A percentile compares a stretch with the other conserved stretches of the same genome.
Conservation (phyloP, 495 filamentous ascomycete species). For the Aspergillus steynii region DNA sequence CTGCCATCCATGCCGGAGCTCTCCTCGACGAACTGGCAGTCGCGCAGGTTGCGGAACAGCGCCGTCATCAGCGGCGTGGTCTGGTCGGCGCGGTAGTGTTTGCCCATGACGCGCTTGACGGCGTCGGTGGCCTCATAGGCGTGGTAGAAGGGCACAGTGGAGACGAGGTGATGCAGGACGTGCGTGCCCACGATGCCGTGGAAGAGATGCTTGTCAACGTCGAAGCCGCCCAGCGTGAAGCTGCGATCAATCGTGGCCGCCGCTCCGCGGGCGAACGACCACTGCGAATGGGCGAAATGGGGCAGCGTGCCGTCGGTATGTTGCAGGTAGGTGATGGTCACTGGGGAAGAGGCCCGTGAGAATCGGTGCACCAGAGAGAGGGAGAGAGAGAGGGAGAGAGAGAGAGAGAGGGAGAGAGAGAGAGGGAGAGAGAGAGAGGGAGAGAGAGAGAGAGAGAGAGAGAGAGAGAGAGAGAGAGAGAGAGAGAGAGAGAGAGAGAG, state of each 20-base stretch:
- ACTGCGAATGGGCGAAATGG: conserved; percentile 70
- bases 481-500: neutral
- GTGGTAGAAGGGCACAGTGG: conserved; percentile 13
- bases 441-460: neutral
- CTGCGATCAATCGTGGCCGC: conserved; percentile 85
- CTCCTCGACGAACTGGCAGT: neutral
- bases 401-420: neutral
- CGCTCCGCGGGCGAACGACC: conserved; percentile 81
- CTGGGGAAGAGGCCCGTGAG: conserved; percentile 29
- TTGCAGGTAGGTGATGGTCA: conserved; percentile 83
- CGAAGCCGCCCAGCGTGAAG: conserved; percentile 59
- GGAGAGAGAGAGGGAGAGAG: neutral
- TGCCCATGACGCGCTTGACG: neutral
- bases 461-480: no score
- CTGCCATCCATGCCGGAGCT: neutral
- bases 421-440: neutral
- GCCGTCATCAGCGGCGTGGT: neutral
- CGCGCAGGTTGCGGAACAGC: neutral
- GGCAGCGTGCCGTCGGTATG: conserved; percentile 83
- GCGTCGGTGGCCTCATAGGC: neutral
- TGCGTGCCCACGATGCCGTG: conserved; percentile 90
- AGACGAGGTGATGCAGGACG: conserved; percentile 83
- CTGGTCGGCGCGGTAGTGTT: conserved; percentile 24
- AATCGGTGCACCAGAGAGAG: no score
- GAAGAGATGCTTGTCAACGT: conserved; percentile 73